Evolutionary conservation across 768 basidiomycete species (phyloP).

Genomic region (Hysterangium stoloniferum): DNA sequence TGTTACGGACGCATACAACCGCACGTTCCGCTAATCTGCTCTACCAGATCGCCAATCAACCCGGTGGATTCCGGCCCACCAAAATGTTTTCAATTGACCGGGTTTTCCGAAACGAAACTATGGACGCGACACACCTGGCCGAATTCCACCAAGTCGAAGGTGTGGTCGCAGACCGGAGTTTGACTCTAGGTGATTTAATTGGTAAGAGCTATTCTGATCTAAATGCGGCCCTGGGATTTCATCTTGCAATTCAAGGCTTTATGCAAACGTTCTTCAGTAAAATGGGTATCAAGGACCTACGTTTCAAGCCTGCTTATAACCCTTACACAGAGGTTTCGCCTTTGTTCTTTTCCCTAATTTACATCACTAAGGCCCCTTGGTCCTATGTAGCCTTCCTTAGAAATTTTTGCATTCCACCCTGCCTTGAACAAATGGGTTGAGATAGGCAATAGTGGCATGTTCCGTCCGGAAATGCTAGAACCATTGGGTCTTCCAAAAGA

Average conservation of each 20-base stretch:
- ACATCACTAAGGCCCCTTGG: slow-evolving; percentile 3
- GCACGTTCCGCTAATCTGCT: slow-evolving; percentile 92
- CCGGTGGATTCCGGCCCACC: slow-evolving; percentile 82
- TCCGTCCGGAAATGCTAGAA: slow-evolving; percentile 98
- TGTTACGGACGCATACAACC: slow-evolving; percentile 95
- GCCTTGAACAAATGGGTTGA: slow-evolving; percentile 93
- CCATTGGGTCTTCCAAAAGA: slow-evolving; percentile 98
- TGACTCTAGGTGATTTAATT: slow-evolving; percentile 93
- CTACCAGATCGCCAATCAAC: slow-evolving; percentile 79
- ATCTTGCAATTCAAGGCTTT: slow-evolving; percentile 59
- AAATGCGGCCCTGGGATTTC: neutral
- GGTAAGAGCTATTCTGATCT: slow-evolving; percentile 44
- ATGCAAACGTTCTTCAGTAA: slow-evolving; percentile 98
- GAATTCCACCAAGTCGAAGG: slow-evolving; percentile 99
- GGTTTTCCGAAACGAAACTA: slow-evolving; percentile 97
- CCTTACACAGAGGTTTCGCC: slow-evolving; percentile 83
- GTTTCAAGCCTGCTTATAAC: slow-evolving; percentile 99
- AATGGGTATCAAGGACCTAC: slow-evolving; percentile 89
- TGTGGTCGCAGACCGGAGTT: slow-evolving; percentile 87
- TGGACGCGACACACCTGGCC: slow-evolving; percentile 96
- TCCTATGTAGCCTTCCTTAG: slow-evolving; percentile 71
- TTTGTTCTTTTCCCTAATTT: slow-evolving; percentile 2
- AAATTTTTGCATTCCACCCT: slow-evolving; percentile 98
- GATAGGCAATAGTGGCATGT: slow-evolving; percentile 98
- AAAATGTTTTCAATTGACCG: slow-evolving; percentile 97